Percentiles rank a stretch among this genome's conserved stretches.
These are phyloP conservation scores for Chrysochromulina parva DNA, from an alignment of 78 protist genomes.

Conservation along the genomic window DNA sequence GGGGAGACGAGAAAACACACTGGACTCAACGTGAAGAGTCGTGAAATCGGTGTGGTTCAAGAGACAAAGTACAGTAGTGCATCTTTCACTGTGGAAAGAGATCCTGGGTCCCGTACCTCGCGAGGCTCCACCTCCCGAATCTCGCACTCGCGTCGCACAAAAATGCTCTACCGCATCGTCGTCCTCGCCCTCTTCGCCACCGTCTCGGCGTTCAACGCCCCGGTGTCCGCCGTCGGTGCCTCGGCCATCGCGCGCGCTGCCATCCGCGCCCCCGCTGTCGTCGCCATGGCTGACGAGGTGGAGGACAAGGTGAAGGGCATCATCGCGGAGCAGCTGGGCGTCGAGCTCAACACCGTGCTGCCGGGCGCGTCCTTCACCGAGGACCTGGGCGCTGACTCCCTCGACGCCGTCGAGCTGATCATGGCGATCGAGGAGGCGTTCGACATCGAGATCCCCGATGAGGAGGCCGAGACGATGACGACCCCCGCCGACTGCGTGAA, in stretches of 20 bases:
- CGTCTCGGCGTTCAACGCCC: no score
- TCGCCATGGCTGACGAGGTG: background rate
- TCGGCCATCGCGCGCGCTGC: background rate
- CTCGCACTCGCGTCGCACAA: no score
- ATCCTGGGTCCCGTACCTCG: no score
- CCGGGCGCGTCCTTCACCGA: slow-evolving; percentile 10
- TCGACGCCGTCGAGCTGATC: slow-evolving; percentile 32
- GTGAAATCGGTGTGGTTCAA: no score
- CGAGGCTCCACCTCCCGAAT: no score
- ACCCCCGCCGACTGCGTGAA: slow-evolving; percentile 11
- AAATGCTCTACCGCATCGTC: no score
- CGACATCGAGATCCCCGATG: slow-evolving; percentile 24
- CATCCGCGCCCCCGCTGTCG: background rate
- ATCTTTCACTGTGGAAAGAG: no score
- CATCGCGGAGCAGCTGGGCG: slow-evolving; percentile 40
- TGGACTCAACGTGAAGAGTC: no score
- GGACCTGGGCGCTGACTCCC: slow-evolving; percentile 21
- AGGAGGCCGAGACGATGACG: slow-evolving; percentile 20
- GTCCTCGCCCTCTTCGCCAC: no score
- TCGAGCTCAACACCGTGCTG: background rate
- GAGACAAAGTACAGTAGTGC: no score
- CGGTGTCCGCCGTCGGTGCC: no score
- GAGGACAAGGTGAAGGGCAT: slow-evolving; percentile 14
- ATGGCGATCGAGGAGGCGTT: slow-evolving; percentile 38
- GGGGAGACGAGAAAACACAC: no score